These are phyloP conservation scores for Didymella segeticola DNA, from an alignment of 2,329 filamentous ascomycete species.

Conservation along the genomic window DNA sequence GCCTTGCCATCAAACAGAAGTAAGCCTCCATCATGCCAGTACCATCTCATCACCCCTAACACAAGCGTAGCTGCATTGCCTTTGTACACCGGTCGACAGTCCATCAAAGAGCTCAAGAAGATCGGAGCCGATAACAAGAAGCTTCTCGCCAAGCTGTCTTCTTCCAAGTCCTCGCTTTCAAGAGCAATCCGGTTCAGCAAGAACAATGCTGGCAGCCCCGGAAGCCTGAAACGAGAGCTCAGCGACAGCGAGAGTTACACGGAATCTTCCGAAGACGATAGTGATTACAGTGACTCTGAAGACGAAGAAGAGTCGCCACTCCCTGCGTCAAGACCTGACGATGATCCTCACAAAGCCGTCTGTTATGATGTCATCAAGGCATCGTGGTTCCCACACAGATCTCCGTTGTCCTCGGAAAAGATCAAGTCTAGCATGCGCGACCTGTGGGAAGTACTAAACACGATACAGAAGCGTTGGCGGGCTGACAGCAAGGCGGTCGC, in stretches of 20 bases:
- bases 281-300: conserved; percentile 61
- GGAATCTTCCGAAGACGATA: conserved; percentile 59
- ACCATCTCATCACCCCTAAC: conserved; percentile 26
- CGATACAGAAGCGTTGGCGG: conserved; percentile 68
- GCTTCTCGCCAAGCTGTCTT: conserved; percentile 43
- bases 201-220: conserved; percentile 16
- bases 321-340: conserved; percentile 58
- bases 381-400: conserved; percentile 65
- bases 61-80: conserved; percentile 48
- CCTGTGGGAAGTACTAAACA: conserved; percentile 66
- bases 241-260: conserved; percentile 55
- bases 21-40: conserved; percentile 33
- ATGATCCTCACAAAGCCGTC: conserved; percentile 60
- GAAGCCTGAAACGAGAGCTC: conserved; percentile 36
- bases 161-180: conserved; percentile 30
- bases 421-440: conserved; percentile 62
- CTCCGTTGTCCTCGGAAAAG: conserved; percentile 56
- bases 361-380: conserved; percentile 67
- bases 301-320: conserved; percentile 63
- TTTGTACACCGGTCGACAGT: conserved; percentile 52
- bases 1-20: conserved; percentile 54
- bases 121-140: conserved; percentile 52
- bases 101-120: conserved; percentile 54
- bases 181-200: conserved; percentile 27
- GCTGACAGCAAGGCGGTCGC: conserved; percentile 62